Evolutionary conservation across 441 rosid species (phyloP), one percentile per base, ranked within the genome.

Genomic region (Capsella rubella): DNA sequence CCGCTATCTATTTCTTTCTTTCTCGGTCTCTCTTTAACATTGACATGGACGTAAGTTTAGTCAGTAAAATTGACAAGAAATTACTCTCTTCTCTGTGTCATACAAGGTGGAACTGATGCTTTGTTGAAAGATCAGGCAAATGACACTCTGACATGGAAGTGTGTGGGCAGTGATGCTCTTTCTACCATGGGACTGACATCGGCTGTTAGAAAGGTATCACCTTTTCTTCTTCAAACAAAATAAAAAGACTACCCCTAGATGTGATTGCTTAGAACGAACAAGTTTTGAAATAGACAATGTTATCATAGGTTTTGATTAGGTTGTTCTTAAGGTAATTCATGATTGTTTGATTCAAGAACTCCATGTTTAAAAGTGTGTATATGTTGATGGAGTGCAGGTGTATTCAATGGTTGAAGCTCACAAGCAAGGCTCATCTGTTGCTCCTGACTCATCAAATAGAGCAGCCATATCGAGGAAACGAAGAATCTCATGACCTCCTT

Each of bases 131-230:
- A 82, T 77, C 81, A 73, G 69, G 77, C 73, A 2, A 71, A 80
- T 40, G 82, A 84, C 75, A 54, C 54, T 55, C 47, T 55, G 25
- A 32, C 79, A 27, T 84, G 91, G 92, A 93, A 87, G 71, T 87
- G 69, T 64, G 89, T 90, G 71, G 88, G 90, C 46, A 32, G 79
- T 67, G 60, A 82, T 37, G 85, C 81, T 28, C 86, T 93, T 75
- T 84, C 93, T 32, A 84, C 74, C 72, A 68, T 87, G 90, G 96
- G 98, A 73, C 84, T 93, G 84, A 90, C 97, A 8, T 82, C 97
- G 29, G 92, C 95, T 73, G 98, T 91, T 32, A 86, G 86, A 79
- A 93, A 91, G 98, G 98, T 89, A 85, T 67, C 16, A 45, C 15
- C 54, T 50, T 51, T 61, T 7, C 64, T 27, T 55, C 25, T 42